Conservation (phyloP, 2,329 filamentous ascomycete genomes). For the Drechslerella coelobrocha region DNA sequence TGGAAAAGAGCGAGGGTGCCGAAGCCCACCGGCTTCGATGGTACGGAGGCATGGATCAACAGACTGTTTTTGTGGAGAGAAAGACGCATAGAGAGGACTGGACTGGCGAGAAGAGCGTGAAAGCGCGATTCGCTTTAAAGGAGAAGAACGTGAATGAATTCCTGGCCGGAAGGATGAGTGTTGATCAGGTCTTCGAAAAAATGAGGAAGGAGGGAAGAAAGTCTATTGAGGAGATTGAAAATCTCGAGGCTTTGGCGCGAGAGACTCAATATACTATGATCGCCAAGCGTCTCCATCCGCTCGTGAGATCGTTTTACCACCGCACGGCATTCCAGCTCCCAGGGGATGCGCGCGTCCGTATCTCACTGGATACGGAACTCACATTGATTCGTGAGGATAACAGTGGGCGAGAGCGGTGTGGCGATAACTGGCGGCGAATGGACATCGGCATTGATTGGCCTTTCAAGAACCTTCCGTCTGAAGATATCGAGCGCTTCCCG, state of each 20-base stretch:
- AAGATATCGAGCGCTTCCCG: slow-evolving; percentile 88
- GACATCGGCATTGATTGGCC: slow-evolving; percentile 97
- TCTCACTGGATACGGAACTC: slow-evolving; percentile 94
- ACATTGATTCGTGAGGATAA: slow-evolving; percentile 97
- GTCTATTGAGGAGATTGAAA: slow-evolving; percentile 84
- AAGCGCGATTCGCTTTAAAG: slow-evolving; percentile 91
- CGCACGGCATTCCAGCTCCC: slow-evolving; percentile 97
- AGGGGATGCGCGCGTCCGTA: slow-evolving; percentile 92
- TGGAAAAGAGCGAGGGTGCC: slow-evolving; percentile 97
- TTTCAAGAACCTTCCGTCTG: slow-evolving; percentile 83
- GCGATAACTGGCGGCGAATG: slow-evolving; percentile 93
- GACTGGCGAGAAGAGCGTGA: slow-evolving; percentile 99
- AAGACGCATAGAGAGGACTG: slow-evolving; percentile 99
- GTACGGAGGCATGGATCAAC: slow-evolving; percentile 95
- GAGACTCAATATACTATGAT: slow-evolving; percentile 95
- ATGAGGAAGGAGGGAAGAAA: slow-evolving; percentile 95
- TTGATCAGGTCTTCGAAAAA: slow-evolving; percentile 92
- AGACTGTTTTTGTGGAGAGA: slow-evolving; percentile 94
- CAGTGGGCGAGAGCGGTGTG: slow-evolving; percentile 76
- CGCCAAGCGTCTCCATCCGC: slow-evolving; percentile 82
- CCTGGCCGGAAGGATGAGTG: slow-evolving; percentile 80
- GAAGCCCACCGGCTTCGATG: slow-evolving; percentile 95
- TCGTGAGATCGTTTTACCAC: slow-evolving; percentile 96
- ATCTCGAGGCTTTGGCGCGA: slow-evolving; percentile 85
- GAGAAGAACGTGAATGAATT: slow-evolving; percentile 98